A percentile compares a stretch with the other conserved stretches of the same genome.
phyloP scores from a whole-genome alignment of 164 flowering plant species.

The Chimonanthus praecox region DNA sequence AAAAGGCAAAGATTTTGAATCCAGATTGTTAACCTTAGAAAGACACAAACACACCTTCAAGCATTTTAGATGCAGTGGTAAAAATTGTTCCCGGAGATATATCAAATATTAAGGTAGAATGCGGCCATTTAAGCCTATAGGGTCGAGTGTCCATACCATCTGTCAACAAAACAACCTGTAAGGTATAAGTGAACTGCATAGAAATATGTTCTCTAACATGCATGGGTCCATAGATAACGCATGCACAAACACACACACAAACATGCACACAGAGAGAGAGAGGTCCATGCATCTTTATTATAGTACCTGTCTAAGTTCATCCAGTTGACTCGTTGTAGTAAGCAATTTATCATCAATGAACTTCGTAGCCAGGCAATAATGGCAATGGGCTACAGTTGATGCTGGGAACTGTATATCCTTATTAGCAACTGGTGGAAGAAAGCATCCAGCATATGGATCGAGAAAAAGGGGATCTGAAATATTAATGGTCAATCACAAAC shows the following conservation, averaged over 20 bases:
- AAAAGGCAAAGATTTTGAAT: background rate
- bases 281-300: background rate
- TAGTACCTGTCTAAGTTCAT: slow-evolving; percentile 71
- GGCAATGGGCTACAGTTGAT: slow-evolving; percentile 17
- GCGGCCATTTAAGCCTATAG: slow-evolving; percentile 79
- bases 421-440: slow-evolving; percentile 28
- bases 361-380: slow-evolving; percentile 76
- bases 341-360: slow-evolving; percentile 80
- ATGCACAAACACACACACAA: background rate
- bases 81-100: slow-evolving; percentile 58
- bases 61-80: slow-evolving; percentile 43
- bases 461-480: slow-evolving; percentile 72
- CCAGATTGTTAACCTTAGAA: background rate
- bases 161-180: slow-evolving; percentile 82
- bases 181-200: slow-evolving; percentile 13
- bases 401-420: slow-evolving; percentile 14
- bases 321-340: slow-evolving; percentile 28
- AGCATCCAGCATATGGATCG: slow-evolving; percentile 76
- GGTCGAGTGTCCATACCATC: slow-evolving; percentile 97
- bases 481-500: background rate
- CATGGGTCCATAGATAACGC: background rate
- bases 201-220: background rate
- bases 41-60: slow-evolving; percentile 39
- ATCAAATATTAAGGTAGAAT: slow-evolving; percentile 65
- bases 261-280: background rate